phyloP scores from a whole-genome alignment of 345 rosid genomes.

The Cochlearia excelsa region DNA sequence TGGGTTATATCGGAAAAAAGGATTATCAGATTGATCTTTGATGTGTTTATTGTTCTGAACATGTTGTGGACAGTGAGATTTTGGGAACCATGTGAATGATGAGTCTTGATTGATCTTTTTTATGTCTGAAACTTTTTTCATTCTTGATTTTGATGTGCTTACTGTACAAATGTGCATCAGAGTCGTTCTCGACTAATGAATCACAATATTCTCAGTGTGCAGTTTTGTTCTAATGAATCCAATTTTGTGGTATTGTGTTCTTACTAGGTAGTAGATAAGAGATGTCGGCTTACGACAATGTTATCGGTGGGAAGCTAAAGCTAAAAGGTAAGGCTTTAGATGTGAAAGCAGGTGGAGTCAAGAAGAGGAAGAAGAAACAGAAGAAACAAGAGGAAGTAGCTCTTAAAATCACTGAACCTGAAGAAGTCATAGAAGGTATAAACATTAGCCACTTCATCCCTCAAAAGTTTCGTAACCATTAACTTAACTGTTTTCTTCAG shows the following conservation, averaged over 20 bases:
- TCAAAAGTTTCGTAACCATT: neutral
- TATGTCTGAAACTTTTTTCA: no score
- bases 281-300: conserved; percentile 75
- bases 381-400: conserved; percentile 49
- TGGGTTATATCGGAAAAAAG: neutral
- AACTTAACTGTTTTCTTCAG: neutral
- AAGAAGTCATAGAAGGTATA: conserved; percentile 54
- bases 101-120: neutral
- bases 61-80: neutral
- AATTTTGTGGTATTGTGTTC: conserved; percentile 12
- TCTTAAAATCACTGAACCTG: conserved; percentile 41
- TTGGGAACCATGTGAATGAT: neutral
- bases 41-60: conserved; percentile 2
- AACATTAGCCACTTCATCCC: neutral
- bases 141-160: no score
- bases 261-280: conserved; percentile 23
- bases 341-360: conserved; percentile 80
- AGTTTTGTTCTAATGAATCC: no score
- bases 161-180: neutral
- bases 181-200: neutral
- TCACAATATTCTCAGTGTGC: no score
- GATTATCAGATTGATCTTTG: neutral
- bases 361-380: conserved; percentile 75
- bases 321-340: conserved; percentile 93
- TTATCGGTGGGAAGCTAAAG: conserved; percentile 84